A percentile compares a stretch with the other conserved stretches of the same genome.
Evolutionary conservation across 2,329 filamentous ascomycete species (phyloP).

Genomic region (Alternaria metachromatica): DNA sequence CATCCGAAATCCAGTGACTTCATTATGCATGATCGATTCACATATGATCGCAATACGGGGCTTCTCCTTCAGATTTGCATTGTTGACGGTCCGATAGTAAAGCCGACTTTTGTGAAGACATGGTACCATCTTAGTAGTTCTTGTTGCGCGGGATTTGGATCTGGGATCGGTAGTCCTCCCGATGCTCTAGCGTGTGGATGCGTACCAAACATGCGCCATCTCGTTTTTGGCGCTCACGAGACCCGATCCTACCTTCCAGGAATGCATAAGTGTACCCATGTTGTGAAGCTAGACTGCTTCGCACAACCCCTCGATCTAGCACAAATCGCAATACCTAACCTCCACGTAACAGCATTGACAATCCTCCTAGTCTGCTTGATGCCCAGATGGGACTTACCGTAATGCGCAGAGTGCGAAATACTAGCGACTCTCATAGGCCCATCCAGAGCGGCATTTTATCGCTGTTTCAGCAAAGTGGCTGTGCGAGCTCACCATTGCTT

Average conservation of each 20-base stretch:
- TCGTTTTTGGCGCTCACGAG: background rate
- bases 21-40: background rate
- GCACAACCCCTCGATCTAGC: background rate
- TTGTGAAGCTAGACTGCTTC: background rate
- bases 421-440: slow-evolving; percentile 1
- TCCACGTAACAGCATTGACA: background rate
- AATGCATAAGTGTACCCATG: background rate
- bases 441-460: background rate
- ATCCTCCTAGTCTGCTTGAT: background rate
- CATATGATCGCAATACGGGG: background rate
- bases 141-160: slow-evolving; percentile 9
- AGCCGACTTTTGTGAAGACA: background rate
- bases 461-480: slow-evolving; percentile 1
- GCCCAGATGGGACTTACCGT: slow-evolving; percentile 1
- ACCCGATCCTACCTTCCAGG: background rate
- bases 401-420: background rate
- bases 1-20: background rate
- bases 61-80: slow-evolving; percentile 1
- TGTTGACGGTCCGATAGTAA: background rate
- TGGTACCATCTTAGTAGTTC: background rate
- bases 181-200: slow-evolving; percentile 1
- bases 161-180: slow-evolving; percentile 16
- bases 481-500: background rate
- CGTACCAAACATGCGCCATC: background rate
- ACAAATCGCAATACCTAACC: background rate